Percentiles rank a stretch among this genome's conserved stretches.
phyloP scores from a whole-genome alignment of 164 flowering plant species.

The Protea cynaroides region DNA sequence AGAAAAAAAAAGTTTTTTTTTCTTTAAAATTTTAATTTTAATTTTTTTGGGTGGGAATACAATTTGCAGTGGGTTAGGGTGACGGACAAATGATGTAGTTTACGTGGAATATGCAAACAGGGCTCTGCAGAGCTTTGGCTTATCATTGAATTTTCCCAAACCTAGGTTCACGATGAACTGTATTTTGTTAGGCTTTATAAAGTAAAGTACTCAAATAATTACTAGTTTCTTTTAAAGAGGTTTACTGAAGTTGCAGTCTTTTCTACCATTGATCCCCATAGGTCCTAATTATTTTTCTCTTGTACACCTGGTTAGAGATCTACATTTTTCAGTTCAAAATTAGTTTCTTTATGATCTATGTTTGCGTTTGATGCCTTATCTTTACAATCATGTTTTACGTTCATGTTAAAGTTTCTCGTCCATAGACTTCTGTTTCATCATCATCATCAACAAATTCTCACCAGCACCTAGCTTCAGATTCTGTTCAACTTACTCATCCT shows the following conservation, averaged over 20 bases:
- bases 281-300: neutral
- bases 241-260: neutral
- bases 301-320: neutral
- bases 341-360: neutral
- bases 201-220: neutral
- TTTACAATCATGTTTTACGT: too few species aligned
- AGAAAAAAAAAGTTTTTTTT: too few species aligned
- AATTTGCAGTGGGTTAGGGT: neutral
- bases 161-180: too few species aligned
- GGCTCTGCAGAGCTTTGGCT: too few species aligned
- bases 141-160: too few species aligned
- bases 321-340: neutral
- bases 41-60: neutral
- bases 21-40: too few species aligned
- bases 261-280: neutral
- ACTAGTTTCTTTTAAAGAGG: neutral
- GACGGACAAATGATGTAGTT: too few species aligned
- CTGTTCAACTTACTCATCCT: constrained; percentile 20
- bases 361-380: neutral
- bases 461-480: constrained; percentile 20
- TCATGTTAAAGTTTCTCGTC: constrained; percentile 71
- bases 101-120: too few species aligned
- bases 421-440: constrained; percentile 39
- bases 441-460: constrained; percentile 42
- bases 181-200: too few species aligned